Percentiles rank a stretch among this genome's conserved stretches.
These are phyloP conservation scores for Pyrenophora teres DNA, from an alignment of 2,329 filamentous ascomycete species.

Conservation along the genomic window DNA sequence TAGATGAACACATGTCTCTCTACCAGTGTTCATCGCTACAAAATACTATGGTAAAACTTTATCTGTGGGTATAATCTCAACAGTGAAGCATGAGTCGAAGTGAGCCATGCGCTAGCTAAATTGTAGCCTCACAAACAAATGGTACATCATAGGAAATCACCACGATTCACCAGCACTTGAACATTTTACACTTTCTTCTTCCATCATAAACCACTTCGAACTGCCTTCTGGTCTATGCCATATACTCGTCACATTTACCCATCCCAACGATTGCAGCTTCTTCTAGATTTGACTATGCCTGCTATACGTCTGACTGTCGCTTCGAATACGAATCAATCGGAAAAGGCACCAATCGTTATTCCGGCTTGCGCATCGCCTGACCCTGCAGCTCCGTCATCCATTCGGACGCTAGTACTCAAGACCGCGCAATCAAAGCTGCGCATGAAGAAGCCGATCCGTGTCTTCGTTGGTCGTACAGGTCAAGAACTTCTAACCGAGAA, in stretches of 20 bases:
- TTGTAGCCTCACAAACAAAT: slow-evolving; percentile 1
- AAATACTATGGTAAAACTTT: no score
- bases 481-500: slow-evolving; percentile 32
- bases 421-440: slow-evolving; percentile 38
- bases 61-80: no score
- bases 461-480: slow-evolving; percentile 34
- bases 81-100: slow-evolving; percentile 19
- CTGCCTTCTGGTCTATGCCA: neutral
- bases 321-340: slow-evolving; percentile 39
- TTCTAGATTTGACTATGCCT: slow-evolving; percentile 8
- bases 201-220: neutral
- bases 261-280: no score
- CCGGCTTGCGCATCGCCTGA: slow-evolving; percentile 22
- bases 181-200: no score
- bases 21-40: no score
- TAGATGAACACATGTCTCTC: no score
- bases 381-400: slow-evolving; percentile 23
- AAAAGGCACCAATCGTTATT: slow-evolving; percentile 35
- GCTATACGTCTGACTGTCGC: slow-evolving; percentile 39
- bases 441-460: slow-evolving; percentile 33
- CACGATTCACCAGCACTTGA: no score
- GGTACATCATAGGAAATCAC: no score
- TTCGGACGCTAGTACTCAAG: slow-evolving; percentile 34
- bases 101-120: slow-evolving; percentile 10
- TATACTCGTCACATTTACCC: no score